A percentile compares a stretch with the other conserved stretches of the same genome.
phyloP scores from a whole-genome alignment of 2,329 filamentous ascomycete genomes.

The Cyphellophora attinorum region DNA sequence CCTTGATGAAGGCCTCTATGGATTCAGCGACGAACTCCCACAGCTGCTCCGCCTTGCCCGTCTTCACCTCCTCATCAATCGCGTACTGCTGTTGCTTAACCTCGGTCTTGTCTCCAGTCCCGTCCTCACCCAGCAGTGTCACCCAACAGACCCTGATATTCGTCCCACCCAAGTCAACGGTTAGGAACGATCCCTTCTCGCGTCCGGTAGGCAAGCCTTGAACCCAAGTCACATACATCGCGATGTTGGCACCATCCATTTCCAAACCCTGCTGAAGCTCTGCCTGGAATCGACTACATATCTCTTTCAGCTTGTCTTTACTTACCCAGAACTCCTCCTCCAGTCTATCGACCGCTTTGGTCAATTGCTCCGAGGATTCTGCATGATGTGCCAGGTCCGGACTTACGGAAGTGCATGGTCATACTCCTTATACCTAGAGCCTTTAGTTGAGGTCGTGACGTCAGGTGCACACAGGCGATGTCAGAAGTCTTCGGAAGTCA shows the following conservation, averaged over 20 bases:
- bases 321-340: conserved; percentile 71
- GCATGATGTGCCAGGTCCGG: too few species aligned
- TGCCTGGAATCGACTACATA: conserved; percentile 73
- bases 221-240: conserved; percentile 97
- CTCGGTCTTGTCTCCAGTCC: conserved; percentile 57
- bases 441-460: too few species aligned
- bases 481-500: too few species aligned
- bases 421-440: too few species aligned
- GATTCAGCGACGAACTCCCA: conserved; percentile 94
- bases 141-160: conserved; percentile 87
- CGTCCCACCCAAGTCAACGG: conserved; percentile 84
- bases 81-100: conserved; percentile 83
- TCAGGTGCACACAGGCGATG: too few species aligned
- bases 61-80: conserved; percentile 76
- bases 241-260: conserved; percentile 23
- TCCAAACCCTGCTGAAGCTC: conserved; percentile 62
- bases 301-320: conserved; percentile 65
- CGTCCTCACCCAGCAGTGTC: conserved; percentile 72
- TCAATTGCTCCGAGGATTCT: too few species aligned
- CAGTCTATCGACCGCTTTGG: conserved; percentile 43
- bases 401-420: too few species aligned
- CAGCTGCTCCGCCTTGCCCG: conserved; percentile 63
- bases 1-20: conserved; percentile 77
- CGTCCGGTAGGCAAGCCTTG: conserved; percentile 78
- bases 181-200: conserved; percentile 72